phyloP scores from a whole-genome alignment of 2,329 filamentous ascomycete species.

The Parastagonospora avenae region DNA sequence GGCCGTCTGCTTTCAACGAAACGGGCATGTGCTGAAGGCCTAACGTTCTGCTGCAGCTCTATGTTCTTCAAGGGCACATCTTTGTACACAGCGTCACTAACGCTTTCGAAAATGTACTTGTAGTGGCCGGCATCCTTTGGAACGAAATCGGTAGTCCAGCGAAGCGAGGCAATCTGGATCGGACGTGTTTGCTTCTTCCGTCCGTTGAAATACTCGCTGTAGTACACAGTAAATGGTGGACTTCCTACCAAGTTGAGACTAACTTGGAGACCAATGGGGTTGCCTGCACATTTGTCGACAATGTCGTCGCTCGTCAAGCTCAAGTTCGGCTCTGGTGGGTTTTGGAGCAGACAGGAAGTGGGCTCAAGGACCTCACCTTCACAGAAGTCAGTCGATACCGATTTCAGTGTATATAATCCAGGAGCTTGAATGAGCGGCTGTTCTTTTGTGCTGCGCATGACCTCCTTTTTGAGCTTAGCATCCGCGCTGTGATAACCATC shows the following conservation, averaged over 20 bases:
- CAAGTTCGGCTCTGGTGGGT: slow-evolving; percentile 85
- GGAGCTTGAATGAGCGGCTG: slow-evolving; percentile 73
- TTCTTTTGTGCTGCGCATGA: slow-evolving; percentile 66
- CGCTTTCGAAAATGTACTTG: slow-evolving; percentile 80
- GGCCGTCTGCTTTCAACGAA: slow-evolving; percentile 64
- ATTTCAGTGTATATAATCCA: slow-evolving; percentile 84
- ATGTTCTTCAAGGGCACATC: slow-evolving; percentile 58
- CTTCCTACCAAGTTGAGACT: slow-evolving; percentile 90
- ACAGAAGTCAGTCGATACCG: slow-evolving; percentile 80
- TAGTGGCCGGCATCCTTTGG: slow-evolving; percentile 83
- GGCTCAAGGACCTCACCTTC: slow-evolving; percentile 89
- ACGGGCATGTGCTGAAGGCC: slow-evolving; percentile 82
- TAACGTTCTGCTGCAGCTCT: slow-evolving; percentile 84
- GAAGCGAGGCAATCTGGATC: slow-evolving; percentile 66
- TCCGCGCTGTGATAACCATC: slow-evolving; percentile 69
- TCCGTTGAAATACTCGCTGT: slow-evolving; percentile 69
- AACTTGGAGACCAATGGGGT: slow-evolving; percentile 86
- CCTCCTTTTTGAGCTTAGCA: slow-evolving; percentile 62
- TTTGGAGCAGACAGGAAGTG: slow-evolving; percentile 88
- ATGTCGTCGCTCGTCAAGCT: slow-evolving; percentile 78
- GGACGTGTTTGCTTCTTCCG: slow-evolving; percentile 59
- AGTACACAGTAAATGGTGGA: slow-evolving; percentile 84
- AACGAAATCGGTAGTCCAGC: slow-evolving; percentile 82
- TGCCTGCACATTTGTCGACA: slow-evolving; percentile 92
- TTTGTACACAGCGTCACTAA: slow-evolving; percentile 83